Evolutionary conservation across 352 stramenopile genomes (phyloP).

Genomic region (Pythium biforme): DNA sequence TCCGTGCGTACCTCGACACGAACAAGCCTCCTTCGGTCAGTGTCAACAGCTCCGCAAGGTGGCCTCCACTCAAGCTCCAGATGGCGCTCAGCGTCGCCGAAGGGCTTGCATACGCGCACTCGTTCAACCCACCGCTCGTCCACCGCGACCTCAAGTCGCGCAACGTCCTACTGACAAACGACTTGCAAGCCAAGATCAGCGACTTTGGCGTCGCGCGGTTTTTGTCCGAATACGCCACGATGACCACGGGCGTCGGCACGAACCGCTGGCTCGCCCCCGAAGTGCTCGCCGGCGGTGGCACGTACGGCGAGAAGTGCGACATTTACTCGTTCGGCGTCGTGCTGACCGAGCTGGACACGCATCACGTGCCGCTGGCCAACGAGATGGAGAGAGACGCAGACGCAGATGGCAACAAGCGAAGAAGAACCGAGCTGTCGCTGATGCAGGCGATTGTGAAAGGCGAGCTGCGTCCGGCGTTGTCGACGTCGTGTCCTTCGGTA

Average conservation of each 20-base stretch:
- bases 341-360: slow-evolving; percentile 54
- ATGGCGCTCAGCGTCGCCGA: slow-evolving; percentile 2
- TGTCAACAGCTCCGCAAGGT: background rate
- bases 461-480: background rate
- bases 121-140: slow-evolving; percentile 5
- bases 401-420: background rate
- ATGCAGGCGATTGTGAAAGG: background rate
- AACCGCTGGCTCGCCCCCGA: slow-evolving; percentile 4
- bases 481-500: background rate
- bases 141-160: slow-evolving; percentile 5
- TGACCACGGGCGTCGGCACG: slow-evolving; percentile 8
- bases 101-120: slow-evolving; percentile 3
- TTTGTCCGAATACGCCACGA: background rate
- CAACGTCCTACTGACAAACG: background rate
- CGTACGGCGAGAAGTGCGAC: slow-evolving; percentile 29
- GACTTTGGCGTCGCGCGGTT: slow-evolving; percentile 6
- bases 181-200: slow-evolving; percentile 3
- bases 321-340: slow-evolving; percentile 62
- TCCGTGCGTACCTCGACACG: background rate
- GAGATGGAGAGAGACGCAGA: background rate
- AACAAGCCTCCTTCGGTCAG: background rate
- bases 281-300: background rate
- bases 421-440: slow-evolving; percentile 2
- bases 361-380: slow-evolving; percentile 3
- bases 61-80: background rate